Evolutionary conservation across 2,329 filamentous ascomycete species (phyloP).

Genomic region (Microcyclosporella mali): DNA sequence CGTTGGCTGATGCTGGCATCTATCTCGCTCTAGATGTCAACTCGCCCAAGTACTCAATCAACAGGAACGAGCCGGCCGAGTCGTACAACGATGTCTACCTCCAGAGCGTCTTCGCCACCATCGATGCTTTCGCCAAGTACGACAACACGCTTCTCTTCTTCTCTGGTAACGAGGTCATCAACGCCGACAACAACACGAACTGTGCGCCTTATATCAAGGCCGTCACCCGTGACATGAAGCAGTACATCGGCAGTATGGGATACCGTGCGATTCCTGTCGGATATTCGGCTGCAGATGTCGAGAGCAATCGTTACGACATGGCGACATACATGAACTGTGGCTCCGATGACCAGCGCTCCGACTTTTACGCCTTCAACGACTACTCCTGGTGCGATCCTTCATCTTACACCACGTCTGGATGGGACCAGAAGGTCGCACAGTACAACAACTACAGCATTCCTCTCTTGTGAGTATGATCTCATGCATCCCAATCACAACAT

Average conservation of each 20-base stretch:
- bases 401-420: constrained; percentile 64
- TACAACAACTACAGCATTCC: constrained; percentile 82
- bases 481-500: not conserved
- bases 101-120: constrained; percentile 78
- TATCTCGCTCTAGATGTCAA: constrained; percentile 91
- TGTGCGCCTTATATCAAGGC: constrained; percentile 66
- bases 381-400: constrained; percentile 78
- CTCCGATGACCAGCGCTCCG: constrained; percentile 71
- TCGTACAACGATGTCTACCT: constrained; percentile 88
- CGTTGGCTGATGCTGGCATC: constrained; percentile 75
- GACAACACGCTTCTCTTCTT: constrained; percentile 82
- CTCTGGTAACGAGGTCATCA: constrained; percentile 73
- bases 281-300: constrained; percentile 80
- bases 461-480: constrained; percentile 54
- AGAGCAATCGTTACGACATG: constrained; percentile 77
- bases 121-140: constrained; percentile 77
- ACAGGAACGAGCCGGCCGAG: constrained; percentile 62
- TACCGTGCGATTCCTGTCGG: constrained; percentile 67
- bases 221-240: constrained; percentile 72
- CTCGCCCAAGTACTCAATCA: constrained; percentile 83
- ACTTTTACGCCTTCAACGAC: constrained; percentile 87
- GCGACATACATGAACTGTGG: constrained; percentile 94
- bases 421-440: constrained; percentile 82
- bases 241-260: constrained; percentile 67
- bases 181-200: constrained; percentile 54